Base-by-base conservation (phyloP, 805 yeast genomes). In the Lipomyces spencermartinsiae region DNA sequence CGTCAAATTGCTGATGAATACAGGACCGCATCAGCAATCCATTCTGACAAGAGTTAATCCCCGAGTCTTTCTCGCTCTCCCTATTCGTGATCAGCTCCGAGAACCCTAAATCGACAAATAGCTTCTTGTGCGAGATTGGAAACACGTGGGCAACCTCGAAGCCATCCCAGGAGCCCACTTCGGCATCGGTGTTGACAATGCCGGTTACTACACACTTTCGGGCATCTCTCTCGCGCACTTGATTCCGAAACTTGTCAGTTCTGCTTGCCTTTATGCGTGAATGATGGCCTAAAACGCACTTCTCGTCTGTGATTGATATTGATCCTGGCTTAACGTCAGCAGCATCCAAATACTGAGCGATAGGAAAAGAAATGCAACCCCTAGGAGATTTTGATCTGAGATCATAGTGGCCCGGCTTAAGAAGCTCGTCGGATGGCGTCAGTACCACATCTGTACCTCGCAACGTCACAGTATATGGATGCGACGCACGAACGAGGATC, bases 361-460 rank as follows among this genome's bases (percentile, higher is more conserved):
- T 39, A 39, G 16, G 16, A 39, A 39, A 39, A 3, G 49, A 16
- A 39, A 39, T 39, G 49, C n/a, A 12, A 39, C 49, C 49, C 16
- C 49, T 16, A 39, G 49, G 49, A 39, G 49, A 12, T 12, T 39
- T 39, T 12, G 49, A 39, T 16, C 49, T 39, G 1, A 39, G 12
- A 39, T 39, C 49, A 16, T 39, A 39, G 49, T 39, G 49, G 12
- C 49, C 49, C 4, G 49, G 49, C n/a, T 39, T 39, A 39, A 39
- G 49, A 39, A 16, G 49, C 49, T 39, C n/a, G n/a, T 39, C 12
- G n/a, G 49, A 39, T 39, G 49, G 49, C 49, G 49, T 39, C 49
- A 39, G 3, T 12, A 39, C 3, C n/a, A 14, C 49, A 12, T 16
- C n/a, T 39, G 49, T 39, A 39, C 49, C 49, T 39, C 49, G 49